phyloP scores from a whole-genome alignment of 768 basidiomycete species.

The Fomitopsis serialis region DNA sequence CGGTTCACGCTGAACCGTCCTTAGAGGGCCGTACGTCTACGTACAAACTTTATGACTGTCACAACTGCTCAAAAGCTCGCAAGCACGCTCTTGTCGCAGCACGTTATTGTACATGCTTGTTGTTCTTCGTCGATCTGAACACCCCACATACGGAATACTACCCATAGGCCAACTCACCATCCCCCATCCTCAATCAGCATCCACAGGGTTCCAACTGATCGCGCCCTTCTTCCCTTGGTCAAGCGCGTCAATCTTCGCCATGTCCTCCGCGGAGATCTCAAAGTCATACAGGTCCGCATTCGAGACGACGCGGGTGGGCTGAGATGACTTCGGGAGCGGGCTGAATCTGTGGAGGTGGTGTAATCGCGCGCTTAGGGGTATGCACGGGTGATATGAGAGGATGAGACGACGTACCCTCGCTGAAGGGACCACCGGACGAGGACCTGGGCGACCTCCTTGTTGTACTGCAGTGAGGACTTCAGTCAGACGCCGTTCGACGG shows the following conservation, averaged over 20 bases:
- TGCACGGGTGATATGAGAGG: neutral
- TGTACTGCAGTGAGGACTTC: slow-evolving; percentile 63
- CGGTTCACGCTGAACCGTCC: no score
- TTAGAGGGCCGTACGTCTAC: no score
- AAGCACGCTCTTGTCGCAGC: no score
- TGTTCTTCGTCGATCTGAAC: no score
- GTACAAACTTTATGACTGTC: no score
- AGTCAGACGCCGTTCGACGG: slow-evolving; percentile 91
- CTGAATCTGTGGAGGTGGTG: slow-evolving; percentile 48
- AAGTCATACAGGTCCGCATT: slow-evolving; percentile 79
- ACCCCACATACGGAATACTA: no score
- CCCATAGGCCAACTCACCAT: no score
- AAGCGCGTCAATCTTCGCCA: slow-evolving; percentile 57
- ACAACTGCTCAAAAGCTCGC: no score
- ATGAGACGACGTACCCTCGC: slow-evolving; percentile 47
- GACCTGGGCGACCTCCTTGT: slow-evolving; percentile 67
- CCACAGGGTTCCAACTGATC: slow-evolving; percentile 81
- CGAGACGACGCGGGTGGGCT: slow-evolving; percentile 60
- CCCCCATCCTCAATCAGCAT: slow-evolving; percentile 24
- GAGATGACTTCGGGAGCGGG: slow-evolving; percentile 79
- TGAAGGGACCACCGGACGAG: slow-evolving; percentile 90
- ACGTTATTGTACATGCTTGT: no score
- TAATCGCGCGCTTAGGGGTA: no score
- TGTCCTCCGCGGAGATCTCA: slow-evolving; percentile 57
- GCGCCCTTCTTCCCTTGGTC: slow-evolving; percentile 72